Conservation (phyloP, 2,329 filamentous ascomycete genomes). For the Fusarium veterinarium region DNA sequence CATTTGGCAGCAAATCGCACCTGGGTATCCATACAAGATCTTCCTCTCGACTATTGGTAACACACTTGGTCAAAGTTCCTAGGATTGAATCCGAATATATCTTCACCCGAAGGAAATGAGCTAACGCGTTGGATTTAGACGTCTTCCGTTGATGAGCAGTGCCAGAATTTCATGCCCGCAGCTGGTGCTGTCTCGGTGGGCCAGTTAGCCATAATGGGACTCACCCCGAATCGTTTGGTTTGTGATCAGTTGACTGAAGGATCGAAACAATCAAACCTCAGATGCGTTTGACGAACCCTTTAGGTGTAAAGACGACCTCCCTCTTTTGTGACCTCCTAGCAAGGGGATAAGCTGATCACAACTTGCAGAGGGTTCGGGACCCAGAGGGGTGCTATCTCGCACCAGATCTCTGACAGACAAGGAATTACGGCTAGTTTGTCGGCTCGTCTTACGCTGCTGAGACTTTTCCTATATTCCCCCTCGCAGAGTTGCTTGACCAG, state of each 20-base stretch:
- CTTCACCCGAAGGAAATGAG: neutral
- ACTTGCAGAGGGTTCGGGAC: neutral
- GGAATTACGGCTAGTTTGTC: conserved; percentile 8
- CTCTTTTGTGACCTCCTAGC: conserved; percentile 8
- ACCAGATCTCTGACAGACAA: conserved; percentile 25
- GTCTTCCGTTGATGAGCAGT: neutral
- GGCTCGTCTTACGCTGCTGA: conserved; percentile 6
- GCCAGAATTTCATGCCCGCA: neutral
- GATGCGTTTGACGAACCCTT: neutral
- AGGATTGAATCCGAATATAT: neutral
- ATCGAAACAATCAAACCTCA: neutral
- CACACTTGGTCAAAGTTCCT: neutral
- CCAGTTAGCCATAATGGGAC: neutral
- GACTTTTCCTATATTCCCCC: conserved; percentile 49
- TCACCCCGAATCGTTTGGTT: neutral
- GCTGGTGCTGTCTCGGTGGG: neutral
- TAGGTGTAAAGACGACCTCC: conserved; percentile 9
- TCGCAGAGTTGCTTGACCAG: conserved; percentile 55
- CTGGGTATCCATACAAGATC: conserved; percentile 22
- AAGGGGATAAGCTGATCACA: neutral
- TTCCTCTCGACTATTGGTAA: neutral
- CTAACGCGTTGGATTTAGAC: neutral
- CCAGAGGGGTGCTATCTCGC: conserved; percentile 24
- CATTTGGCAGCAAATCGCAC: conserved; percentile 13
- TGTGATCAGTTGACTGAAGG: neutral